Evolutionary conservation across 768 basidiomycete species (phyloP), one percentile per base, ranked within the genome.

Genomic region (Myochromella boudieri): DNA sequence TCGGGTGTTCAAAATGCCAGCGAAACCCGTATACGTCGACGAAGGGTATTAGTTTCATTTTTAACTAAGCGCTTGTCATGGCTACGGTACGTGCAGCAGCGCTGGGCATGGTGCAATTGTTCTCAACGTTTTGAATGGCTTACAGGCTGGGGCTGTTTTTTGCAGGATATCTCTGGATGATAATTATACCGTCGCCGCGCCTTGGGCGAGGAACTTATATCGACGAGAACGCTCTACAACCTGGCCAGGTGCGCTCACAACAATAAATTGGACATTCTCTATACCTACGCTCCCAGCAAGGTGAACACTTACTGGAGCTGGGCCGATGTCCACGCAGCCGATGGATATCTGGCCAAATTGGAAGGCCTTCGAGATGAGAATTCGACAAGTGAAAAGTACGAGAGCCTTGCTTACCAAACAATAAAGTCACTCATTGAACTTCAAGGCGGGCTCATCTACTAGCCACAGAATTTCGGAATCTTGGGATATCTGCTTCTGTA

Each of bases 191-290:
- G 3, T 74, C 76, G 10, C 71, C 81, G 4, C 68, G 68, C 1
- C 72, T 95, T 4, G 84, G 82, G 14, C 76, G 81, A 52, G 64
- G 69, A 7, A 89, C 84, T 7, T 95, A 92, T 61, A 87, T 95
- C 40, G 93, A 95, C 63, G 97, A 99, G 69, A 97, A 98, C 63
- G 95, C 97, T 1, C 68, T 99, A 15, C 91, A 95, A 59, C 95
- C 97, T 8, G 85, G 80, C 4, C 93, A 95, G 72, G 95, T 95
- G 56, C 39, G 57, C 43, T 42, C n/a, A 40, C 39, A 27, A 25
- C 17, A n/a, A 20, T 8, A 20, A 15, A 21, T 12, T 38, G 14
- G 38, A 27, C 44, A 24, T 7, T 27, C 46, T 20, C 6, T 28
- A 21, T 2, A 8, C 31, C 28, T n/a, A n/a, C n/a, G n/a, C 15